A percentile compares a stretch with the other conserved stretches of the same genome.
phyloP scores from a whole-genome alignment of 768 basidiomycete species.

The Lactarius vividus region DNA sequence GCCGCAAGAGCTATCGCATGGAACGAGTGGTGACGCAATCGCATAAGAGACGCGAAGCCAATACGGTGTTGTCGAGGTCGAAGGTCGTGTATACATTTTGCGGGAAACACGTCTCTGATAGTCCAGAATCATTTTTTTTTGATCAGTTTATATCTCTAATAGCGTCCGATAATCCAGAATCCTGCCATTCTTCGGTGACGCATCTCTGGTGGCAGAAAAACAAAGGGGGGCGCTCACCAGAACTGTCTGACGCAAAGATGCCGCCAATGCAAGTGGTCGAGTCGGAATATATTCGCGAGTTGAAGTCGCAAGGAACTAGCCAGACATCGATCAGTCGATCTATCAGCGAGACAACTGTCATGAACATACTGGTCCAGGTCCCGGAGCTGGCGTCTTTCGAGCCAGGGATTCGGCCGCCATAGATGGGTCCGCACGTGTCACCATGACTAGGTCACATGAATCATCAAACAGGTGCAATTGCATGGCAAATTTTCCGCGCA shows the following conservation, averaged over 20 bases:
- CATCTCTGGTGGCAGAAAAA: neutral
- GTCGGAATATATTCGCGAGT: neutral
- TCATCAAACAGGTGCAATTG: neutral
- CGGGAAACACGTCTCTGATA: neutral
- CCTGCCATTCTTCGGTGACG: neutral
- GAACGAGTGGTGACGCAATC: neutral
- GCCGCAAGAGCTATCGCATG: neutral
- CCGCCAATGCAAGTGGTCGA: neutral
- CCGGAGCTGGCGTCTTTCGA: neutral
- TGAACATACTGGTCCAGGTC: neutral
- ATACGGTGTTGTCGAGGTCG: neutral
- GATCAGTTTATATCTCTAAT: too few species aligned
- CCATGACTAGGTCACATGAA: constrained; percentile 21
- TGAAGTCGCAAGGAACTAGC: neutral
- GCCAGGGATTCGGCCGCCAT: neutral
- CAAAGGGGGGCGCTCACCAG: neutral
- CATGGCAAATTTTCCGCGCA: neutral
- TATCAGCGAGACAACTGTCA: neutral
- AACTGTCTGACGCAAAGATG: neutral
- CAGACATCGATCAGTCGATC: neutral
- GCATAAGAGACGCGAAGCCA: neutral
- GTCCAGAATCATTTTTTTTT: too few species aligned
- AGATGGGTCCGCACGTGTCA: constrained; percentile 2
- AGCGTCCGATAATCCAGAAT: too few species aligned
- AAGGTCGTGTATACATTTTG: neutral